phyloP scores from a whole-genome alignment of 1,284 basidiomycete species.

The Tilletiopsis washingtonensis region DNA sequence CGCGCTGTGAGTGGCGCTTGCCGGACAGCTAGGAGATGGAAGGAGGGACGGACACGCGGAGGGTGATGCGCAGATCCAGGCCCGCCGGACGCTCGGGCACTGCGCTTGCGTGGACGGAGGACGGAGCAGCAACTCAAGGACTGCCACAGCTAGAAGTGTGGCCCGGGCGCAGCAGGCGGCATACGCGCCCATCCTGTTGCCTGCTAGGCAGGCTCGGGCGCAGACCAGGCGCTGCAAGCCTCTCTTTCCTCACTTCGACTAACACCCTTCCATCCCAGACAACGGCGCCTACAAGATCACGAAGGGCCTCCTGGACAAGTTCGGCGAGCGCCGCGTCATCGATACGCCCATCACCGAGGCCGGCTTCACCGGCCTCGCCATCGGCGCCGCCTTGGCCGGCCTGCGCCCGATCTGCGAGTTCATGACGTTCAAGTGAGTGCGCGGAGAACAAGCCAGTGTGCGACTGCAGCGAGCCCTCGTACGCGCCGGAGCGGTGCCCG shows the following conservation, averaged over 20 bases:
- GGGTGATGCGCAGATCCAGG: too few relatives aligned
- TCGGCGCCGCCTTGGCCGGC: constrained; percentile 87
- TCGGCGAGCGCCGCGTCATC: constrained; percentile 95
- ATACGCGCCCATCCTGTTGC: too few relatives aligned
- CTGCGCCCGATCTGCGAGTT: constrained; percentile 98
- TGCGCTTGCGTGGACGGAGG: background rate
- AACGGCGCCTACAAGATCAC: constrained; percentile 89
- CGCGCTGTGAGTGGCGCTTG: constrained; percentile 61
- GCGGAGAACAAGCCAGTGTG: background rate
- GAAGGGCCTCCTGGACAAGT: constrained; percentile 94
- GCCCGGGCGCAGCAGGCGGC: too few relatives aligned
- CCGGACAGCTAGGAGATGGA: too few relatives aligned
- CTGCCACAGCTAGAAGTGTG: too few relatives aligned
- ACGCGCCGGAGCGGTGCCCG: too few relatives aligned
- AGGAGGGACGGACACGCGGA: too few relatives aligned
- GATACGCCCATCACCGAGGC: constrained; percentile 87
- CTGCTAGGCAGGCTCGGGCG: background rate
- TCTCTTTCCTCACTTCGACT: background rate
- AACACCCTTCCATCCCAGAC: constrained; percentile 51
- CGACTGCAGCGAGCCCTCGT: too few relatives aligned
- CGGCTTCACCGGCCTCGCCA: constrained; percentile 94
- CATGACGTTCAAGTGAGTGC: constrained; percentile 67
- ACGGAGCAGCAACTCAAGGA: too few relatives aligned
- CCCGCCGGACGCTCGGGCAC: too few relatives aligned
- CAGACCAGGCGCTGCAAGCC: background rate